Base-by-base conservation (phyloP, 257 asterid species). In the Ilex aquifolium region DNA sequence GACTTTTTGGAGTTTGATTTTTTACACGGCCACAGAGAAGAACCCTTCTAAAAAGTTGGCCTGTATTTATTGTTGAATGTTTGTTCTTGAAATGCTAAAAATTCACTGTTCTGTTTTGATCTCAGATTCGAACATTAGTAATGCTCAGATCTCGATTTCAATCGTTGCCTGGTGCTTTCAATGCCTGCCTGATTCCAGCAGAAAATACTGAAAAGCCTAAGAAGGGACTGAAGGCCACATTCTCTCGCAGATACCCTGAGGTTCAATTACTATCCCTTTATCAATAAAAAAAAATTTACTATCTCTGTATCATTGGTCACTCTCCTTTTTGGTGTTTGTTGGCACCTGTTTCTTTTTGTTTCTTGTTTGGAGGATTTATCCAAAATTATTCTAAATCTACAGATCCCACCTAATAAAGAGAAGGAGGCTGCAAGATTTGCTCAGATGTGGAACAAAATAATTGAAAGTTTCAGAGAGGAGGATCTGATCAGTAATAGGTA, bases 401-500 rank as follows among this genome's bases (percentile, higher is more conserved):
- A 92, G 99, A 78, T 85, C 70, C 79, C 73, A 50, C 85, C 96
- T 69, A 87, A 79, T 67, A 82, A 81, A 69, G 96, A 80, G 3
- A 79, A 83, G 76, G 88, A 83, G 67, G 97, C 95, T 53, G 97
- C 97, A 61, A 78, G 80, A 60, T 92, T 92, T 77, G 91, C 99
- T 70, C 99, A 92, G 77, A 79, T 92, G 82, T 92, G 99, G 99
- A 92, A 92, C 82, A 88, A 89, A 79, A 92, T 92, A 55, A 82
- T 92, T 59, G 99, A 92, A 80, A 79, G 95, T 76, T 92, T 92
- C 71, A 83, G 99, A 80, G 99, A 92, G 64, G 99, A 92, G 84
- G 99, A 92, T 81, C 76, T 89, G 64, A 92, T 92, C 63, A 87
- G 82, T 77, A 72, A 89, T 65, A 81, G 87, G 99, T 87, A 74